Evolutionary conservation across 495 filamentous ascomycete species (phyloP).

Genomic region (Penicillium soppii): DNA sequence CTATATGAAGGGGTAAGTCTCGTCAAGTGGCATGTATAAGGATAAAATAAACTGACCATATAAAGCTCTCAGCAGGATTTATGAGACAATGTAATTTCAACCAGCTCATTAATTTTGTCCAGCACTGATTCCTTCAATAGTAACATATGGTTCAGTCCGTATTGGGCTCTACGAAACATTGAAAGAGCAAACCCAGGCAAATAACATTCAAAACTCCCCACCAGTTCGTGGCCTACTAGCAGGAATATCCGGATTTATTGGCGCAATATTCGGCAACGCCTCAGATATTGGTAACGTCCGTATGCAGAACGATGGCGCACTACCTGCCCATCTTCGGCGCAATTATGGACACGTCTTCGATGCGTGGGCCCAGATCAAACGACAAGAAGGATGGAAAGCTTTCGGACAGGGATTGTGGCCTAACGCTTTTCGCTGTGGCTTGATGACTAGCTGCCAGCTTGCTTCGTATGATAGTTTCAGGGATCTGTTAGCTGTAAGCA

Average conservation of each 20-base stretch:
- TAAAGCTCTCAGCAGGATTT: conserved; percentile 25
- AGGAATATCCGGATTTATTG: conserved; percentile 72
- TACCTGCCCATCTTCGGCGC: conserved; percentile 61
- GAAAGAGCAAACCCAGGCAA: conserved; percentile 59
- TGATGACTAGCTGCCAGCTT: conserved; percentile 84
- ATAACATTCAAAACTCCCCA: conserved; percentile 49
- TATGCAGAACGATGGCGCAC: conserved; percentile 86
- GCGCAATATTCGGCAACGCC: conserved; percentile 80
- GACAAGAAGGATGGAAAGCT: conserved; percentile 63
- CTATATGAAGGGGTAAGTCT: conserved; percentile 38
- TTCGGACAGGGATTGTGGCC: conserved; percentile 80
- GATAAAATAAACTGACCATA: neutral
- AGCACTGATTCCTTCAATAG: conserved; percentile 2
- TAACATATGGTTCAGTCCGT: conserved; percentile 43
- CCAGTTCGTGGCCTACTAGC: conserved; percentile 69
- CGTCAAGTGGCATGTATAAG: neutral
- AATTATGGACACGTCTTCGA: conserved; percentile 82
- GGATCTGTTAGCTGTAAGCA: conserved; percentile 40
- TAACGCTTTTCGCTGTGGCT: conserved; percentile 73
- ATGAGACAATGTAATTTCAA: conserved; percentile 23
- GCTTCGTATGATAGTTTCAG: conserved; percentile 87
- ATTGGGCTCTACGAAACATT: conserved; percentile 63
- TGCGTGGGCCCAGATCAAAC: conserved; percentile 74
- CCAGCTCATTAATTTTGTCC: neutral
- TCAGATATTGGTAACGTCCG: conserved; percentile 89